These are phyloP conservation scores for Spinacia oleracea DNA, from an alignment of 179 eudicot species.

Conservation along the genomic window DNA sequence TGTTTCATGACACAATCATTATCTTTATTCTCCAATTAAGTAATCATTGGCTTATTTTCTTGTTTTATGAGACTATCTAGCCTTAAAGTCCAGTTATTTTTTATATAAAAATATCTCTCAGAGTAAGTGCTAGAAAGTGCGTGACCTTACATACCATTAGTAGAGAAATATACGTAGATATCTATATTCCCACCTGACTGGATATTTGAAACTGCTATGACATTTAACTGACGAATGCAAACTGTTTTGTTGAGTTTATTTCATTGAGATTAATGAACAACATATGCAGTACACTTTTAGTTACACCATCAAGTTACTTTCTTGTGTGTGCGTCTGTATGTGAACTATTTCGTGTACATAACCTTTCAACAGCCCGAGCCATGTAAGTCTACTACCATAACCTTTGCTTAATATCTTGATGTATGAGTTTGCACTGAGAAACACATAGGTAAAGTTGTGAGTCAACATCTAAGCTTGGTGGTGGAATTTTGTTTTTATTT, in stretches of 20 bases:
- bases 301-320: no score
- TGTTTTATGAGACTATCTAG: no score
- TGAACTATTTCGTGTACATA: not conserved
- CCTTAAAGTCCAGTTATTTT: not conserved
- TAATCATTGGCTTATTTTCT: not conserved
- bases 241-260: not conserved
- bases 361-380: slow-evolving; percentile 57
- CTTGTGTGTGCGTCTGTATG: not conserved
- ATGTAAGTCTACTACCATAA: slow-evolving; percentile 44
- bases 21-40: not conserved
- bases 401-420: not conserved
- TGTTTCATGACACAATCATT: not conserved
- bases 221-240: not conserved
- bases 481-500: not conserved
- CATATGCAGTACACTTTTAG: no score
- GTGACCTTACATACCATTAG: not conserved
- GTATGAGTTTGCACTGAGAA: not conserved
- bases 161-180: not conserved
- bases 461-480: not conserved
- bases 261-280: no score
- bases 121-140: not conserved
- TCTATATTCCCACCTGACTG: not conserved
- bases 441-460: not conserved
- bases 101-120: not conserved
- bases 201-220: not conserved